Conservation (phyloP, 2,329 filamentous ascomycete species). For the Aspergillus caelatus region DNA sequence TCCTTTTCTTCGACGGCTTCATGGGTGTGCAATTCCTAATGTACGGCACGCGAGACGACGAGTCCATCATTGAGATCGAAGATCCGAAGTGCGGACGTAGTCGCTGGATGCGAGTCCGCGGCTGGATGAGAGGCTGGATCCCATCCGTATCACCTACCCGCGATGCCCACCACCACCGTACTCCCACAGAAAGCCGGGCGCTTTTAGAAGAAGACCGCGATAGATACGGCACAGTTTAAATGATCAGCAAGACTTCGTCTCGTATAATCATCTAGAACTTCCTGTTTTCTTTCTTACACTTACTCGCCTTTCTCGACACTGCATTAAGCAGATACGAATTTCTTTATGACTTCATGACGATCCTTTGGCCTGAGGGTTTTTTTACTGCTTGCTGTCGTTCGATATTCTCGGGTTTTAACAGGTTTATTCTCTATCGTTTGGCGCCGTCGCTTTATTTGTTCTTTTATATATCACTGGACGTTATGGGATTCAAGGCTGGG, state of each 20-base stretch:
- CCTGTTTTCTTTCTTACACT: neutral
- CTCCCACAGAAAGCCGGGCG: conserved; percentile 31
- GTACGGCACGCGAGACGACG: conserved; percentile 55
- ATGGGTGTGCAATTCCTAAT: conserved; percentile 66
- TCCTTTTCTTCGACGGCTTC: conserved; percentile 63
- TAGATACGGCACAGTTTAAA: conserved; percentile 40
- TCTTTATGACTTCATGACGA: neutral
- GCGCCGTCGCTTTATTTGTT: neutral
- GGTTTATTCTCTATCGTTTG: neutral
- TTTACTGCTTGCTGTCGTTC: neutral
- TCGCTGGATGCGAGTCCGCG: conserved; percentile 61
- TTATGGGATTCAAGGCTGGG: neutral
- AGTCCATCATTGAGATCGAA: conserved; percentile 51
- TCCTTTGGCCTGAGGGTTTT: neutral
- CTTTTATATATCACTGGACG: neutral
- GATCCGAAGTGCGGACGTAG: conserved; percentile 45
- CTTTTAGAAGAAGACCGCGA: conserved; percentile 32
- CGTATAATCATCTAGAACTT: neutral
- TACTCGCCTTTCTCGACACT: neutral
- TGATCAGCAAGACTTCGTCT: neutral
- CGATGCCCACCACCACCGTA: conserved; percentile 15
- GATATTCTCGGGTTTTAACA: neutral
- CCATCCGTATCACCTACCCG: conserved; percentile 50
- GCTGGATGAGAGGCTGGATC: conserved; percentile 70
- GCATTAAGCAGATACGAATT: neutral